Conservation (phyloP, 1,139 yeast genomes). For the Protomyces lactucae-debilis region DNA sequence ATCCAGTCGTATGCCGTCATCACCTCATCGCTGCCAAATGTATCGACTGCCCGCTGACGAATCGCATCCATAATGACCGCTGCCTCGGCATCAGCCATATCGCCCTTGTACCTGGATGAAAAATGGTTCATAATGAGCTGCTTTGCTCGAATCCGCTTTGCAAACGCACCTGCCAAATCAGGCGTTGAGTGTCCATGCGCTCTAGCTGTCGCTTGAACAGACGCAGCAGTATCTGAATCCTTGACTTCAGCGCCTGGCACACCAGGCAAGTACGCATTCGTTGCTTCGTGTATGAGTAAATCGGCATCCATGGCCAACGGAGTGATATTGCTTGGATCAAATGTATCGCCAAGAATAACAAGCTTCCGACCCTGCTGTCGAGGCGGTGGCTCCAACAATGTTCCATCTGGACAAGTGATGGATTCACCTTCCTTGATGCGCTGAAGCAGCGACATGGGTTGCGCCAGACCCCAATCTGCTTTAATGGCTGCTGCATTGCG, state of each 20-base stretch:
- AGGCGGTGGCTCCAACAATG: conserved; percentile 9
- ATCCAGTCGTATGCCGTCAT: conserved; percentile 20
- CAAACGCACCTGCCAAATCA: conserved; percentile 22
- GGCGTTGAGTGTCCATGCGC: conserved; percentile 26
- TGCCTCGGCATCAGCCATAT: conserved; percentile 2
- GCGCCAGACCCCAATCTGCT: background rate
- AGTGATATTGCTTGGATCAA: conserved; percentile 19
- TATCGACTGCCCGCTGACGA: conserved; percentile 8
- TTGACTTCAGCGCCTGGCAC: background rate
- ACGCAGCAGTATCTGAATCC: background rate
- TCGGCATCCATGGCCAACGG: conserved; percentile 1
- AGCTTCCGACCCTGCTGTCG: conserved; percentile 9
- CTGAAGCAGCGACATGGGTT: conserved; percentile 17
- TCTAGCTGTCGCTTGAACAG: conserved; percentile 5
- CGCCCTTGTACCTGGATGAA: conserved; percentile 22
- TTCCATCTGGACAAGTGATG: conserved; percentile 10
- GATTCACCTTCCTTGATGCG: conserved; percentile 1
- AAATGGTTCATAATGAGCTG: conserved; percentile 16
- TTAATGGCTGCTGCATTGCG: background rate
- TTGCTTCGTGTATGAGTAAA: conserved; percentile 23
- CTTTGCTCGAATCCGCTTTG: conserved; percentile 1
- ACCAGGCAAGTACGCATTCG: conserved; percentile 13
- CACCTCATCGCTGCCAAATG: conserved; percentile 5
- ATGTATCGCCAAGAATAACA: conserved; percentile 23
- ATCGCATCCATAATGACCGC: conserved; percentile 14